These are phyloP conservation scores for Naganishia friedmannii DNA, from an alignment of 768 basidiomycete species.

Conservation along the genomic window DNA sequence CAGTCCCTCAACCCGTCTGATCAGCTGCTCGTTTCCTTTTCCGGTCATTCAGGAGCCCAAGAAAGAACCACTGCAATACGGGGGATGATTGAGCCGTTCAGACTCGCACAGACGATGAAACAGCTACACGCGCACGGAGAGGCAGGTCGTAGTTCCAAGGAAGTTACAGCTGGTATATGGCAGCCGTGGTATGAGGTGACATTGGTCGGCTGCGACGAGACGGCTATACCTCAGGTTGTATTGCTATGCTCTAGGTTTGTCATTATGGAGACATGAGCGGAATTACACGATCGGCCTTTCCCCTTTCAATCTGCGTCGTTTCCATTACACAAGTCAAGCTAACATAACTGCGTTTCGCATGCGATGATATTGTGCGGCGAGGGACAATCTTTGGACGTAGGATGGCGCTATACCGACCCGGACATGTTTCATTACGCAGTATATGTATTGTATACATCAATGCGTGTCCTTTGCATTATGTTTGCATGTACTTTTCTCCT, in stretches of 20 bases:
- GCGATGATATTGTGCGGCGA: no score
- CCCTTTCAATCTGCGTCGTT: no score
- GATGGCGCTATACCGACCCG: no score
- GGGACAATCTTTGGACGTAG: no score
- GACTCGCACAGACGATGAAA: constrained; percentile 15
- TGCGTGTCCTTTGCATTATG: no score
- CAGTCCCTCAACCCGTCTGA: constrained; percentile 12
- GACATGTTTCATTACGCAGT: no score
- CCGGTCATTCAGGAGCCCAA: background rate
- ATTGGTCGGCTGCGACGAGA: background rate
- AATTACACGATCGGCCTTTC: no score
- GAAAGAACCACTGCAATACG: background rate
- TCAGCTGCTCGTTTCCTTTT: constrained; percentile 6
- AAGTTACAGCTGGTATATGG: constrained; percentile 14
- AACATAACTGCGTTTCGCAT: no score
- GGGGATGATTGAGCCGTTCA: constrained; percentile 1
- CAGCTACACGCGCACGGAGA: background rate
- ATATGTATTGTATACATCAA: no score
- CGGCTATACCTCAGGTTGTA: background rate
- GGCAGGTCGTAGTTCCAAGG: background rate
- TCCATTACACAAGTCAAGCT: no score
- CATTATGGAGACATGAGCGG: constrained; percentile 1
- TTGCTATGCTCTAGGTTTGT: constrained; percentile 19
- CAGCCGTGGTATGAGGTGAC: constrained; percentile 10
- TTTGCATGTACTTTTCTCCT: no score